Conservation (phyloP, 2,329 filamentous ascomycete species). For the Penicillium thymicola region DNA sequence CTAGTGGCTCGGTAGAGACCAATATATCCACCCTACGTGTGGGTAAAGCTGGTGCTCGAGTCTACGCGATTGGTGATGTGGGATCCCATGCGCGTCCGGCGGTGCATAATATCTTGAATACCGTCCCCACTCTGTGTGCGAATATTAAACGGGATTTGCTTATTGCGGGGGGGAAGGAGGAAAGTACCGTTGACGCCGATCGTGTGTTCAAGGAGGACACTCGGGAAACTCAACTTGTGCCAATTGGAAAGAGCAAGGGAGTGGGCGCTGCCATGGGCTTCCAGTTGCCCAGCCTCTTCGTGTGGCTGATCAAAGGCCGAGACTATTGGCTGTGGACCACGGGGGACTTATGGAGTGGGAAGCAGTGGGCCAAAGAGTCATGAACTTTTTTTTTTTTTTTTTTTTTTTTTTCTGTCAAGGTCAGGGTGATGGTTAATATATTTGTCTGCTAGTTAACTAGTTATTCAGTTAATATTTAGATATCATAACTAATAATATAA, state of each 20-base stretch:
- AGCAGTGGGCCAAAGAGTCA: slow-evolving; percentile 48
- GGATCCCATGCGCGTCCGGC: slow-evolving; percentile 42
- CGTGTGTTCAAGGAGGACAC: slow-evolving; percentile 43
- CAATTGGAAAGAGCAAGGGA: slow-evolving; percentile 46
- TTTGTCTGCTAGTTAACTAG: too few species aligned
- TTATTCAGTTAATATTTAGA: too few species aligned
- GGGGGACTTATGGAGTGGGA: slow-evolving; percentile 49
- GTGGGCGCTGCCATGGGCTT: slow-evolving; percentile 48
- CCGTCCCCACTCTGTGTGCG: slow-evolving; percentile 45
- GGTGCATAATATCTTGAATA: slow-evolving; percentile 43
- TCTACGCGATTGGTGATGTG: slow-evolving; percentile 51
- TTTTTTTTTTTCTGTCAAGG: not conserved
- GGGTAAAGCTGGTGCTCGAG: slow-evolving; percentile 33
- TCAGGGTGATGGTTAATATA: not conserved
- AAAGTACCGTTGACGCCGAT: slow-evolving; percentile 15
- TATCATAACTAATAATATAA: too few species aligned
- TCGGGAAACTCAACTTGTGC: slow-evolving; percentile 48
- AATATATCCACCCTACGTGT: slow-evolving; percentile 40
- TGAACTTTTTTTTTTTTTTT: slow-evolving; percentile 21
- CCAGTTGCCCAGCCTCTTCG: slow-evolving; percentile 43
- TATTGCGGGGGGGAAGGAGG: slow-evolving; percentile 27
- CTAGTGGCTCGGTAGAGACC: slow-evolving; percentile 38
- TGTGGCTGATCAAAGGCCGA: slow-evolving; percentile 52
- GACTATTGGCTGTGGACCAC: slow-evolving; percentile 55
- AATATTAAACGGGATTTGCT: slow-evolving; percentile 51